Percentiles rank a stretch among this genome's conserved stretches.
Evolutionary conservation across 768 basidiomycete species (phyloP).

Genomic region (Candolleomyces aberdarensis): DNA sequence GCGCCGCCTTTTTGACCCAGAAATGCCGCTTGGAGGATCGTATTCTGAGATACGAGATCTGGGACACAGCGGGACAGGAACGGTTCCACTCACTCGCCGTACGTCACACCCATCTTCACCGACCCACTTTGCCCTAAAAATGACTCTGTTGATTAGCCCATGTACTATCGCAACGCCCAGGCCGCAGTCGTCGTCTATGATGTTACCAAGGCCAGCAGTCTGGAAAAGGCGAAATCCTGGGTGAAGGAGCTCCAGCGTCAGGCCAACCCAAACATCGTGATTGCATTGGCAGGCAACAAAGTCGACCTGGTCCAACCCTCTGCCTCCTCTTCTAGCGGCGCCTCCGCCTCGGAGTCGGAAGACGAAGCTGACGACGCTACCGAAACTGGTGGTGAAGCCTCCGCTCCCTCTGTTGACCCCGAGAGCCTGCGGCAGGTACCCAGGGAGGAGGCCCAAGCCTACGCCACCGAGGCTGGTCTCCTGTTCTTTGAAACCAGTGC

Average conservation of each 20-base stretch:
- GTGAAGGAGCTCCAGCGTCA: slow-evolving; percentile 98
- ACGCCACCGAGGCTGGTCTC: slow-evolving; percentile 91
- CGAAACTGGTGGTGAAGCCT: slow-evolving; percentile 73
- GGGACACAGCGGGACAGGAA: slow-evolving; percentile 95
- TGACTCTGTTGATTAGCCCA: slow-evolving; percentile 54
- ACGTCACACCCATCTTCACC: slow-evolving; percentile 28
- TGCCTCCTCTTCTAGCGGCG: slow-evolving; percentile 42
- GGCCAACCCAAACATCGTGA: slow-evolving; percentile 98
- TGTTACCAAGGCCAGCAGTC: slow-evolving; percentile 90
- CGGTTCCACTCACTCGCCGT: slow-evolving; percentile 97
- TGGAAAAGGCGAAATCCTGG: slow-evolving; percentile 99
- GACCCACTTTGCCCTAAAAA: slow-evolving; percentile 6
- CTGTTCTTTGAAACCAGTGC: slow-evolving; percentile 98
- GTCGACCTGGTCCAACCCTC: slow-evolving; percentile 82
- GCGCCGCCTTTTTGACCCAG: slow-evolving; percentile 93
- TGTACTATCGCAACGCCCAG: slow-evolving; percentile 99
- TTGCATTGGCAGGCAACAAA: slow-evolving; percentile 98
- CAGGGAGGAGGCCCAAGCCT: slow-evolving; percentile 92
- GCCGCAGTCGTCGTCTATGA: slow-evolving; percentile 99
- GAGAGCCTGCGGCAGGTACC: slow-evolving; percentile 88
- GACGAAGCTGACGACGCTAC: slow-evolving; percentile 94
- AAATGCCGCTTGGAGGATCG: slow-evolving; percentile 95
- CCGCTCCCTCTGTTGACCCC: slow-evolving; percentile 48
- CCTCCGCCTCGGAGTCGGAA: slow-evolving; percentile 66
- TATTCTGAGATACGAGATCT: slow-evolving; percentile 91